Evolutionary conservation across 75 land plant genomes (phyloP).

Genomic region (Adiantum capillusveneris): DNA sequence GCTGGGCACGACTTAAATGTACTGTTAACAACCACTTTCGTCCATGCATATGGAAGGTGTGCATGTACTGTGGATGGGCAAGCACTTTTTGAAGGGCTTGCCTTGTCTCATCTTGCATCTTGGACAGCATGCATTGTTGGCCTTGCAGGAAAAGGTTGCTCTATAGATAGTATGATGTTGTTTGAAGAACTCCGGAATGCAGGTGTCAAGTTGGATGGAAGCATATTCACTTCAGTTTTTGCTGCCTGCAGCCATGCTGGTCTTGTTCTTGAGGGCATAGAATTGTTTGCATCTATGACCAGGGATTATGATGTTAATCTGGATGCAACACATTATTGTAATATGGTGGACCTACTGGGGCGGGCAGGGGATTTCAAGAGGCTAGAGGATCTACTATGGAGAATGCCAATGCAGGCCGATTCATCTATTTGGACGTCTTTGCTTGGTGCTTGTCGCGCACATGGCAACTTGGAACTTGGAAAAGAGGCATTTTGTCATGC

Average conservation of each 20-base stretch:
- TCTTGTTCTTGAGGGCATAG: constrained; percentile 9
- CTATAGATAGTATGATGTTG: constrained; percentile 22
- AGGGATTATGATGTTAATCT: constrained; percentile 17
- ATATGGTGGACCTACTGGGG: constrained; percentile 37
- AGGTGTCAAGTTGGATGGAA: constrained; percentile 23
- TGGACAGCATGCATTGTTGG: constrained; percentile 33
- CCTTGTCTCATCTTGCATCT: constrained; percentile 16
- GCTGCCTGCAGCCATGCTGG: constrained; percentile 24
- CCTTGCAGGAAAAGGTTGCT: constrained; percentile 32
- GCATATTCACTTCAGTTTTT: constrained; percentile 26
- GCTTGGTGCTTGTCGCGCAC: constrained; percentile 18
- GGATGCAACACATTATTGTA: constrained; percentile 27
- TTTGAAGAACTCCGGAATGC: constrained; percentile 27
- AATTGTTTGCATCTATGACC: constrained; percentile 17
- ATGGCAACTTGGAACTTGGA: constrained; percentile 17
- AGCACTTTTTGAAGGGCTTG: constrained; percentile 13
- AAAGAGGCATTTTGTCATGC: constrained; percentile 1
- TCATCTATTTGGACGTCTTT: constrained; percentile 21
- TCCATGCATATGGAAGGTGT: constrained; percentile 32
- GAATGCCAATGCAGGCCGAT: constrained; percentile 26
- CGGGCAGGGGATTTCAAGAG: constrained; percentile 26
- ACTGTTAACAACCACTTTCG: constrained; percentile 15
- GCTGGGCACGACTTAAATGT: background rate
- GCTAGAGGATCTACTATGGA: constrained; percentile 19
- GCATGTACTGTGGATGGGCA: constrained; percentile 22